phyloP scores from a whole-genome alignment of 2,329 filamentous ascomycete species.

The Xylariaceae sp. region DNA sequence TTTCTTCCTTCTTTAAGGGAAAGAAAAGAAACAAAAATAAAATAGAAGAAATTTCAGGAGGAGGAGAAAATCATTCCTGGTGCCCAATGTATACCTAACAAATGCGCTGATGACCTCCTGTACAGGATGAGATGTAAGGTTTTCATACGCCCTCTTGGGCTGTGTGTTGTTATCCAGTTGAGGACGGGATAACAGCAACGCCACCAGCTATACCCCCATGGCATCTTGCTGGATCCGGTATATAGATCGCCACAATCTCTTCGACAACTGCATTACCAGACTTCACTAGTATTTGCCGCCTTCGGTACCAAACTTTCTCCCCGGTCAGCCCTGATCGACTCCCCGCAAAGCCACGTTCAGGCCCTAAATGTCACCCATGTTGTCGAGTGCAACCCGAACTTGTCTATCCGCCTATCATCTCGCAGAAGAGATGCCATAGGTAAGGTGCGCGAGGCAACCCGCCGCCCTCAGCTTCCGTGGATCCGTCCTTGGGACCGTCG shows the following conservation, averaged over 20 bases:
- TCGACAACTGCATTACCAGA: neutral
- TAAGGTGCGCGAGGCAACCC: constrained; percentile 14
- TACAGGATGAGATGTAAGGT: too few relatives aligned
- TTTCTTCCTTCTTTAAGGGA: too few relatives aligned
- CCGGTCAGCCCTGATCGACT: constrained; percentile 17
- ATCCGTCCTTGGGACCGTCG: constrained; percentile 17
- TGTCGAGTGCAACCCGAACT: constrained; percentile 17
- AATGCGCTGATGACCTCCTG: too few relatives aligned
- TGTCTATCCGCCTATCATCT: constrained; percentile 17
- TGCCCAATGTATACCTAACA: neutral
- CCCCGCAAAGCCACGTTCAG: constrained; percentile 21
- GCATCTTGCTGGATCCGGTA: neutral
- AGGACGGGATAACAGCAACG: neutral
- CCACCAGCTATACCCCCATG: neutral
- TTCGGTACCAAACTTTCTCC: constrained; percentile 14
- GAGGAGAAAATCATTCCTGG: neutral
- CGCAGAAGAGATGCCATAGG: constrained; percentile 10
- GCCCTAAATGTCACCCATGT: constrained; percentile 9
- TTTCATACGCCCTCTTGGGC: neutral
- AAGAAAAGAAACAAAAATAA: neutral
- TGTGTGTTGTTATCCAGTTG: neutral
- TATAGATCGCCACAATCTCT: neutral
- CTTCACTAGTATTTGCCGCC: constrained; percentile 9
- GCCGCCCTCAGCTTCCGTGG: constrained; percentile 17
- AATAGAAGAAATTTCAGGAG: too few relatives aligned